Conservation (phyloP, 768 basidiomycete species). For the Lentinula boryana region DNA sequence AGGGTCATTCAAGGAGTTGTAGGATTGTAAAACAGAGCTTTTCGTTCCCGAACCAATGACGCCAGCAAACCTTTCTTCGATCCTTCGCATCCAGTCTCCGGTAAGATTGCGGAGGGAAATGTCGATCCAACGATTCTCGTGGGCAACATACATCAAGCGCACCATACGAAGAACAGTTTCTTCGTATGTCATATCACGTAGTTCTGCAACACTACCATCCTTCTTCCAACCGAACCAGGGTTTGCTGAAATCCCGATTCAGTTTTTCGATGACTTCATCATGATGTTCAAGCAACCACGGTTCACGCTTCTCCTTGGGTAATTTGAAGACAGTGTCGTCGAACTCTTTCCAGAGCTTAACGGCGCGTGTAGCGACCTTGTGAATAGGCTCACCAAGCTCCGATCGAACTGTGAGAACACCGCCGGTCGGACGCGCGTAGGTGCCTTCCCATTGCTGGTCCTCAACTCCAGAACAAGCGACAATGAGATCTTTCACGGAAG, state of each 20-base stretch:
- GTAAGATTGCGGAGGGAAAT: constrained; percentile 85
- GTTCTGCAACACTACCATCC: constrained; percentile 73
- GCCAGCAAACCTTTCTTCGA: constrained; percentile 93
- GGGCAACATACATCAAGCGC: constrained; percentile 88
- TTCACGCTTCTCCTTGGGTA: constrained; percentile 92
- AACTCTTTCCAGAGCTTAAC: constrained; percentile 99
- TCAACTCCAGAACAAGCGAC: constrained; percentile 90
- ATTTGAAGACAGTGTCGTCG: constrained; percentile 91
- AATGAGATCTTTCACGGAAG: constrained; percentile 95
- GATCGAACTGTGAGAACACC: constrained; percentile 96
- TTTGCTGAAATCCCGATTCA: constrained; percentile 95
- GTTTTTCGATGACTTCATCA: constrained; percentile 82
- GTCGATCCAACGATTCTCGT: constrained; percentile 93
- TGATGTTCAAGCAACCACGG: constrained; percentile 85
- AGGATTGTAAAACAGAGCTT: constrained; percentile 82
- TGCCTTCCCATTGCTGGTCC: constrained; percentile 90
- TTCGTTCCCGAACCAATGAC: constrained; percentile 73
- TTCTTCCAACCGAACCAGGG: constrained; percentile 98
- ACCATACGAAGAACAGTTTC: constrained; percentile 91
- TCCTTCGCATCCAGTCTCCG: constrained; percentile 94
- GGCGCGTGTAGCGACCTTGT: constrained; percentile 96
- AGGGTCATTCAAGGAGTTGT: constrained; percentile 77
- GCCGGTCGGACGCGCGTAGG: constrained; percentile 90
- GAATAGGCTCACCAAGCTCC: constrained; percentile 97
- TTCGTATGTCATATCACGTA: constrained; percentile 98